Evolutionary conservation across 805 yeast genomes (phyloP).

Genomic region (Saccharomycopsis schoenii): DNA sequence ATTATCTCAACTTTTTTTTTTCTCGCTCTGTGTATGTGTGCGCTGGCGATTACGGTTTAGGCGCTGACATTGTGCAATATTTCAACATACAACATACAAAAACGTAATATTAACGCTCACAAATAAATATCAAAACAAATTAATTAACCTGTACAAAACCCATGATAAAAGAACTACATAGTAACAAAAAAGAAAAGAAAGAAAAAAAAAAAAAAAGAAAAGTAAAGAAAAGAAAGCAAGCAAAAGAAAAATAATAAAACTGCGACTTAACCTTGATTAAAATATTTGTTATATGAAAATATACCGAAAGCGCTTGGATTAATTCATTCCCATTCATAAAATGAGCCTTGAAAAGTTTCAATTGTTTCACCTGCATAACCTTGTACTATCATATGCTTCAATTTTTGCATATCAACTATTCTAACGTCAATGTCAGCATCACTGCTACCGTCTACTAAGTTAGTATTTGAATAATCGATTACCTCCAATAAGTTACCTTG

Average conservation of each 20-base stretch:
- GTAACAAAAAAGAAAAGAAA: too few species aligned
- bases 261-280: too few species aligned
- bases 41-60: background rate
- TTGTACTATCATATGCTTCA: constrained; percentile 10
- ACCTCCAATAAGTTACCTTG: constrained; percentile 33
- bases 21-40: background rate
- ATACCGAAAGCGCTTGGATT: background rate
- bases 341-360: background rate
- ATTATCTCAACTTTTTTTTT: background rate
- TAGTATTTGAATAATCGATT: constrained; percentile 22
- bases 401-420: constrained; percentile 8
- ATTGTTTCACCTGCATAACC: constrained; percentile 14
- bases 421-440: constrained; percentile 13
- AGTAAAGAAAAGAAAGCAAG: too few species aligned
- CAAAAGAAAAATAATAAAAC: too few species aligned
- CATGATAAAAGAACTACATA: too few species aligned
- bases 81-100: background rate
- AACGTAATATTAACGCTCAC: too few species aligned
- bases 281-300: too few species aligned
- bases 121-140: too few species aligned
- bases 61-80: background rate
- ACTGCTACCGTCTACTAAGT: constrained; percentile 10
- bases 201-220: too few species aligned
- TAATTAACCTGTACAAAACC: too few species aligned
- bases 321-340: constrained; percentile 17